phyloP scores from a whole-genome alignment of 768 basidiomycete genomes.

The Hygrophorus russula region DNA sequence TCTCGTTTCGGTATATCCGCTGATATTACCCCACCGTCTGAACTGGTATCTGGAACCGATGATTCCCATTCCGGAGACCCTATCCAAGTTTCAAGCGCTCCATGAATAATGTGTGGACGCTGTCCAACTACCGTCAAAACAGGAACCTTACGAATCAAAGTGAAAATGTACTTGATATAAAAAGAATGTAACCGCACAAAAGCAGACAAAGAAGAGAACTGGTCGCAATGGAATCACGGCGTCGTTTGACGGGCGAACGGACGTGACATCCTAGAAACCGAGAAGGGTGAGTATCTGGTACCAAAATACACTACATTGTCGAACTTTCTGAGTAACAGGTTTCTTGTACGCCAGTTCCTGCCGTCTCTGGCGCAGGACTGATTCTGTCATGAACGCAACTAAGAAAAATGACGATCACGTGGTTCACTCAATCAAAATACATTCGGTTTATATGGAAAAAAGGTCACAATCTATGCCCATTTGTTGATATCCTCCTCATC shows the following conservation, averaged over 20 bases:
- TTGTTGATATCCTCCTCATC: conserved; percentile 50
- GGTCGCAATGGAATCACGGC: too few species aligned
- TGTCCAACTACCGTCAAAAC: too few species aligned
- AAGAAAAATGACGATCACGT: neutral
- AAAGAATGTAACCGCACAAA: too few species aligned
- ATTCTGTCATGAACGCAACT: neutral
- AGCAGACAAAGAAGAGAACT: too few species aligned
- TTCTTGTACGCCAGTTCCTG: neutral
- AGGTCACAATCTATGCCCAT: conserved; percentile 43
- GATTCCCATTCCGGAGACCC: conserved; percentile 31
- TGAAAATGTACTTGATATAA: too few species aligned
- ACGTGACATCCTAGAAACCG: too few species aligned
- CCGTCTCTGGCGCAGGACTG: neutral
- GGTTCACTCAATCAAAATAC: too few species aligned
- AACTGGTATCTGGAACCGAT: conserved; percentile 10
- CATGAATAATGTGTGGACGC: too few species aligned
- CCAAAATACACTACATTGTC: neutral
- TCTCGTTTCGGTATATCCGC: conserved; percentile 56
- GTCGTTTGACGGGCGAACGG: too few species aligned
- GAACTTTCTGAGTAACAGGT: neutral
- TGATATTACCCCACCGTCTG: conserved; percentile 11
- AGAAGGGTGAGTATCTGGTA: neutral
- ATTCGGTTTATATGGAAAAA: too few species aligned
- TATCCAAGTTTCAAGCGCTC: conserved; percentile 25
- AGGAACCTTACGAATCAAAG: too few species aligned